Conservation (phyloP, 2,329 filamentous ascomycete genomes). For the Exophiala sp. region DNA sequence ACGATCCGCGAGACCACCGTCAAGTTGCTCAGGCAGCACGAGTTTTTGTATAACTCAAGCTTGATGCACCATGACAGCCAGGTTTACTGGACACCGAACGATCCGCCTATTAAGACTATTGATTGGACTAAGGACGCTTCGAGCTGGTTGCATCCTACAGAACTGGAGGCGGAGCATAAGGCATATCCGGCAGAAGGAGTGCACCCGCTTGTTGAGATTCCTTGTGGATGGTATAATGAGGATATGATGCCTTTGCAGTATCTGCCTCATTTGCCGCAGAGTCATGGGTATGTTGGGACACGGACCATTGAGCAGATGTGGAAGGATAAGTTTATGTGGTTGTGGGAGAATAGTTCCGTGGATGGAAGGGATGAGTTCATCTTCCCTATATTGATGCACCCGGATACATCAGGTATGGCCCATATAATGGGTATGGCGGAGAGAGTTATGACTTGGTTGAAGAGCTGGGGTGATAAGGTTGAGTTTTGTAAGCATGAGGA, state of each 20-base stretch:
- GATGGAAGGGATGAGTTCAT: constrained; percentile 36
- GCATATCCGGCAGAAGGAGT: constrained; percentile 24
- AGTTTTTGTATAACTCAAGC: constrained; percentile 43
- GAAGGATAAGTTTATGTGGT: constrained; percentile 46
- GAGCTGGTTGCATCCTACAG: constrained; percentile 42
- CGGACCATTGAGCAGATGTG: constrained; percentile 51
- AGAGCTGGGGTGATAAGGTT: neutral
- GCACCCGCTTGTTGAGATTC: constrained; percentile 45
- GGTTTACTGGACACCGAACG: constrained; percentile 39
- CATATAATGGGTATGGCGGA: constrained; percentile 46
- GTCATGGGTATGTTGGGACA: constrained; percentile 48
- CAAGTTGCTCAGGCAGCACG: constrained; percentile 40
- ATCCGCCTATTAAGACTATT: constrained; percentile 36
- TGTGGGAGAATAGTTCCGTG: constrained; percentile 33
- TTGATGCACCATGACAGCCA: constrained; percentile 43
- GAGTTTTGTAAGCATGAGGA: too few relatives aligned
- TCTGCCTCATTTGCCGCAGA: constrained; percentile 45
- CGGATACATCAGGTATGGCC: constrained; percentile 59
- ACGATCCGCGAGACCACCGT: constrained; percentile 39
- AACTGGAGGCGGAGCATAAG: constrained; percentile 27
- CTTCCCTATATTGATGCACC: constrained; percentile 55
- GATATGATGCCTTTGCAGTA: constrained; percentile 51
- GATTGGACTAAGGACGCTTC: constrained; percentile 40
- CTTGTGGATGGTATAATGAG: constrained; percentile 51
- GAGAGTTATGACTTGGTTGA: neutral